Evolutionary conservation across 1,139 yeast genomes (phyloP).

Genomic region (Groenewaldozyma auringiensis): DNA sequence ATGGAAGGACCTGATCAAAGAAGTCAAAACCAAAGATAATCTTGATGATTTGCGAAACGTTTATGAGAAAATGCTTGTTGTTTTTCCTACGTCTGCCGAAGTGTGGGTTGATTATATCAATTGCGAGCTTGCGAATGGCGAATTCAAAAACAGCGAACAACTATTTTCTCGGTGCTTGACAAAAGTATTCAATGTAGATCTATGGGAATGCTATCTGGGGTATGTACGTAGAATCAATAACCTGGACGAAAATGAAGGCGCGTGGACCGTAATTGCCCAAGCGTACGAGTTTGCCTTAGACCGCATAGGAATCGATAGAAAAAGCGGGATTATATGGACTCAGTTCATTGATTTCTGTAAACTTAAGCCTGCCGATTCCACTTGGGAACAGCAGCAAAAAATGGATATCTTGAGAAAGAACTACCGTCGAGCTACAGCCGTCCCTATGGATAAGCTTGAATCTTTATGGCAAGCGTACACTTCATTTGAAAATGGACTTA

Average conservation of each 20-base stretch:
- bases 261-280: constrained; percentile 64
- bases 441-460: constrained; percentile 72
- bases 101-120: constrained; percentile 67
- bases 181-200: constrained; percentile 50
- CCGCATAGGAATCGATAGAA: constrained; percentile 70
- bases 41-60: constrained; percentile 53
- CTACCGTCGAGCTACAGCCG: constrained; percentile 58
- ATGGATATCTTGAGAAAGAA: constrained; percentile 69
- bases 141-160: constrained; percentile 57
- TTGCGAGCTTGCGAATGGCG: constrained; percentile 60
- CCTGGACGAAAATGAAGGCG: constrained; percentile 74
- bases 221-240: constrained; percentile 77
- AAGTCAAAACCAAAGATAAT: constrained; percentile 50
- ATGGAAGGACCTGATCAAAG: constrained; percentile 53
- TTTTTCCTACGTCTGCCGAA: constrained; percentile 57
- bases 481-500: constrained; percentile 72
- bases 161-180: constrained; percentile 57
- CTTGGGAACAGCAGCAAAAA: constrained; percentile 85
- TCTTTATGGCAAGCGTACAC: constrained; percentile 75
- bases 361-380: constrained; percentile 67
- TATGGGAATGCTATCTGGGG: constrained; percentile 69
- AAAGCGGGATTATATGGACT: constrained; percentile 67
- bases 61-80: constrained; percentile 53
- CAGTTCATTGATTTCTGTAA: constrained; percentile 77
- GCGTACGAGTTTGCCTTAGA: constrained; percentile 81